Conservation (phyloP, 331 rosid genomes). For the Erythrophleum ivorense region DNA sequence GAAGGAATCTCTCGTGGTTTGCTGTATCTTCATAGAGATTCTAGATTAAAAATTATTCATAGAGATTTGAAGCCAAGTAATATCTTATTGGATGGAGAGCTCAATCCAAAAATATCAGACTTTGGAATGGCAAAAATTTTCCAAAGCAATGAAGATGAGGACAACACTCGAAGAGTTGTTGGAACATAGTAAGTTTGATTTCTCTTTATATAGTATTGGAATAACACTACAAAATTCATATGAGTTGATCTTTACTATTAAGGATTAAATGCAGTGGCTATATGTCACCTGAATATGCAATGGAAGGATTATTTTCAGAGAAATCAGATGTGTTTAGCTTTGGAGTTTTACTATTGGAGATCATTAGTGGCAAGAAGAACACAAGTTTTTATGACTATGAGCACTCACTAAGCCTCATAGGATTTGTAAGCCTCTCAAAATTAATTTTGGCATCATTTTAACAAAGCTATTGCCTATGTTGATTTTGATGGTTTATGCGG, state of each 20-base stretch:
- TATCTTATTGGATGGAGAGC: conserved; percentile 41
- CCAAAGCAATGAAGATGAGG: not conserved
- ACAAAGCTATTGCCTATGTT: not conserved
- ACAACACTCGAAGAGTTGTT: not conserved
- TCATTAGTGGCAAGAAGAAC: not conserved
- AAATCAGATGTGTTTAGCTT: not conserved
- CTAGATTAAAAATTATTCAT: conserved; percentile 35
- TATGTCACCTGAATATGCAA: not conserved
- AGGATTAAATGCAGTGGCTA: conserved; percentile 29
- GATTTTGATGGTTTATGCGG: not conserved
- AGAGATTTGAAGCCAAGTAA: conserved; percentile 49
- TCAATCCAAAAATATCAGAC: conserved; percentile 53
- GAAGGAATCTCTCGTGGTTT: conserved; percentile 45
- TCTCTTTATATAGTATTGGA: not conserved
- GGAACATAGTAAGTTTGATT: not conserved
- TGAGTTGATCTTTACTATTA: not conserved
- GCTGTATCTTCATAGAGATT: conserved; percentile 47
- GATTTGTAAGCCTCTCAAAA: not conserved
- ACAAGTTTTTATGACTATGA: not conserved
- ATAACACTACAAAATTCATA: too few species aligned
- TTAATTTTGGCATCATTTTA: not conserved
- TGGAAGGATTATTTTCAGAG: conserved; percentile 23
- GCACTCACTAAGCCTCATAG: not conserved
- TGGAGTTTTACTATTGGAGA: not conserved
- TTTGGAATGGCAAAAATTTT: conserved; percentile 50